Conservation (phyloP, 495 filamentous ascomycete genomes). For the Aspergillus cavernicola region DNA sequence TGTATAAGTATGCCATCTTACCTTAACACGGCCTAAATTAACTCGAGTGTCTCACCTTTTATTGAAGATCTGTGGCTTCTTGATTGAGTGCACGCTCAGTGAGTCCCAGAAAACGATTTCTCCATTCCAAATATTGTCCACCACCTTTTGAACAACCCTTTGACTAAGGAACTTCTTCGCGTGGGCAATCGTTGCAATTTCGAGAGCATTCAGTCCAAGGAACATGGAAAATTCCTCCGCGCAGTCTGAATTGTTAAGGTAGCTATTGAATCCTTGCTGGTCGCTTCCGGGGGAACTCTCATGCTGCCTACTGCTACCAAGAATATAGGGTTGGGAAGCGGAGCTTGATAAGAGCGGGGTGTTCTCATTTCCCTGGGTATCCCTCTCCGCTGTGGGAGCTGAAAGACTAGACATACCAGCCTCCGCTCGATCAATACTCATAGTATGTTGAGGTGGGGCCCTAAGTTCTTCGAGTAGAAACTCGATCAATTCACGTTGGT, state of each 20-base stretch:
- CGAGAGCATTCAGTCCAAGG: slow-evolving; percentile 76
- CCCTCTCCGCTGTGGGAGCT: slow-evolving; percentile 4
- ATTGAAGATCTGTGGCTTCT: slow-evolving; percentile 81
- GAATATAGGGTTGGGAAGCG: slow-evolving; percentile 20
- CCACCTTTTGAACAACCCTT: slow-evolving; percentile 76
- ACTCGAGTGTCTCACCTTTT: slow-evolving; percentile 54
- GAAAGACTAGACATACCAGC: slow-evolving; percentile 19
- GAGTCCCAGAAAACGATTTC: slow-evolving; percentile 91
- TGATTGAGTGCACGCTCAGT: slow-evolving; percentile 68
- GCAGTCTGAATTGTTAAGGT: slow-evolving; percentile 22
- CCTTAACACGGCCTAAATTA: no score
- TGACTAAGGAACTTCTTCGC: slow-evolving; percentile 91
- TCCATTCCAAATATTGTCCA: slow-evolving; percentile 87
- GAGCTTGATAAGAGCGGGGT: slow-evolving; percentile 31
- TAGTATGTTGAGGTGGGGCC: slow-evolving; percentile 15
- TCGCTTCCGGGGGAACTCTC: slow-evolving; percentile 9
- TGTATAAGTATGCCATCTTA: neutral
- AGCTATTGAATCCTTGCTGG: slow-evolving; percentile 8
- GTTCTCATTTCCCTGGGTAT: slow-evolving; percentile 18
- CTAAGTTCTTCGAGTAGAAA: slow-evolving; percentile 78
- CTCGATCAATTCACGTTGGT: slow-evolving; percentile 77
- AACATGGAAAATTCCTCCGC: slow-evolving; percentile 63
- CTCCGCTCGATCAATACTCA: slow-evolving; percentile 24
- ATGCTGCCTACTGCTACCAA: slow-evolving; percentile 12
- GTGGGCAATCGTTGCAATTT: slow-evolving; percentile 84